A percentile compares a stretch with the other conserved stretches of the same genome.
These are phyloP conservation scores for Corrigiola litoralis DNA, from an alignment of 179 eudicot species.

Conservation along the genomic window DNA sequence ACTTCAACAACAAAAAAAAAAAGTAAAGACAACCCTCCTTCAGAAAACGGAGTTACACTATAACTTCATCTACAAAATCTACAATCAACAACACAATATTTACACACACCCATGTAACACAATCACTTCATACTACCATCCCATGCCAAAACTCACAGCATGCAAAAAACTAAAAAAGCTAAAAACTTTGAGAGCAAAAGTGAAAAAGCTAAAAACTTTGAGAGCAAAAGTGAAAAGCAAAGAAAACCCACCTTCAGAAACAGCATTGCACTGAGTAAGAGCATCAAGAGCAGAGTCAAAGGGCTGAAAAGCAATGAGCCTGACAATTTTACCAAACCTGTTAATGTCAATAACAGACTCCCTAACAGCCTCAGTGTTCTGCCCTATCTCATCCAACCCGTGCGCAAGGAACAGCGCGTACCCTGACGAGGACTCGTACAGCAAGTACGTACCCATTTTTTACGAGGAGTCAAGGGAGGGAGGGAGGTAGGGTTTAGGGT, in stretches of 20 bases:
- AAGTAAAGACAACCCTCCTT: too few species aligned
- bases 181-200: neutral
- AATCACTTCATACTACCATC: neutral
- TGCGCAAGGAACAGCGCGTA: constrained; percentile 56
- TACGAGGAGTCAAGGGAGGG: neutral
- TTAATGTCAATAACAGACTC: constrained; percentile 66
- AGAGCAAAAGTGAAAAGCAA: too few species aligned
- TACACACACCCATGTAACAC: too few species aligned
- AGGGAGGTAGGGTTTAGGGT: neutral
- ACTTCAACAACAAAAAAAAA: too few species aligned
- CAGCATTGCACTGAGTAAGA: constrained; percentile 76
- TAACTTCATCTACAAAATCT: too few species aligned
- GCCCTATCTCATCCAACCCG: constrained; percentile 89
- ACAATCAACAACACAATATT: too few species aligned
- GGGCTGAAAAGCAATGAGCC: constrained; percentile 66
- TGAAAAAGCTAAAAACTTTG: neutral
- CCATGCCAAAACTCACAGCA: neutral
- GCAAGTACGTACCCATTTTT: constrained; percentile 52
- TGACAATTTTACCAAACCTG: constrained; percentile 75
- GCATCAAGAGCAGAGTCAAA: constrained; percentile 82
- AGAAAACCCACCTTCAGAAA: constrained; percentile 69
- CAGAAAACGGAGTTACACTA: too few species aligned
- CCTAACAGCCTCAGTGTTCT: constrained; percentile 72
- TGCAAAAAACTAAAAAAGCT: neutral
- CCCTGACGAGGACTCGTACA: constrained; percentile 74